phyloP scores from a whole-genome alignment of 768 basidiomycete species.

The Lentinula raphanica region DNA sequence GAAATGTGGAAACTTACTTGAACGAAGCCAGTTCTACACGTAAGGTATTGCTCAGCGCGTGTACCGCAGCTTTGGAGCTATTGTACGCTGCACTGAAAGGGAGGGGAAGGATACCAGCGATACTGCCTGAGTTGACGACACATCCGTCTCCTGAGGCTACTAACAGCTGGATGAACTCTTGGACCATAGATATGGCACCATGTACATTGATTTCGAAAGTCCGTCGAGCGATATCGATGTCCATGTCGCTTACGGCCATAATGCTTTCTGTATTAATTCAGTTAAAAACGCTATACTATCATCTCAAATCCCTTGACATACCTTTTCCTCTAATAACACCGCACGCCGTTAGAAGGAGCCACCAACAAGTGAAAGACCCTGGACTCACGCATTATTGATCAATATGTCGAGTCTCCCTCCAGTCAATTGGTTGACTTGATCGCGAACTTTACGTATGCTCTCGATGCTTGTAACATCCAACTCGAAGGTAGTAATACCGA shows the following conservation, averaged over 20 bases:
- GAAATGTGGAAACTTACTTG: constrained; percentile 1
- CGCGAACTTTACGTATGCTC: constrained; percentile 8
- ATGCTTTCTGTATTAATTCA: constrained; percentile 12
- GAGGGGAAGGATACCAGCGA: constrained; percentile 19
- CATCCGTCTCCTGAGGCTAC: constrained; percentile 16
- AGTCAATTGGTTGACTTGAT: constrained; percentile 13
- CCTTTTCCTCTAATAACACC: constrained; percentile 10
- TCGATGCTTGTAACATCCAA: constrained; percentile 22
- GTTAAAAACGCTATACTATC: too few relatives aligned
- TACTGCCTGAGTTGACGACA: constrained; percentile 22
- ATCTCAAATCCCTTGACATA: too few relatives aligned
- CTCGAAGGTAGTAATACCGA: constrained; percentile 13
- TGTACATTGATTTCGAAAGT: constrained; percentile 25
- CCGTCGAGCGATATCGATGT: constrained; percentile 12
- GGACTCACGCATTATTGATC: constrained; percentile 23
- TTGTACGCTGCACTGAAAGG: constrained; percentile 23
- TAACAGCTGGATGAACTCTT: constrained; percentile 20
- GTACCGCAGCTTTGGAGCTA: constrained; percentile 23
- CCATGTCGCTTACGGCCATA: constrained; percentile 16
- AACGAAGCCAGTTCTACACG: constrained; percentile 26
- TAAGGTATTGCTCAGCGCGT: constrained; percentile 20
- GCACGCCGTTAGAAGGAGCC: too few relatives aligned
- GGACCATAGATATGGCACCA: constrained; percentile 17
- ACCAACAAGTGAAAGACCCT: not conserved
- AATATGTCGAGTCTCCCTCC: constrained; percentile 25